Evolutionary conservation across 2,329 filamentous ascomycete genomes (phyloP).

Genomic region (Dendrostoma leiphaemia): DNA sequence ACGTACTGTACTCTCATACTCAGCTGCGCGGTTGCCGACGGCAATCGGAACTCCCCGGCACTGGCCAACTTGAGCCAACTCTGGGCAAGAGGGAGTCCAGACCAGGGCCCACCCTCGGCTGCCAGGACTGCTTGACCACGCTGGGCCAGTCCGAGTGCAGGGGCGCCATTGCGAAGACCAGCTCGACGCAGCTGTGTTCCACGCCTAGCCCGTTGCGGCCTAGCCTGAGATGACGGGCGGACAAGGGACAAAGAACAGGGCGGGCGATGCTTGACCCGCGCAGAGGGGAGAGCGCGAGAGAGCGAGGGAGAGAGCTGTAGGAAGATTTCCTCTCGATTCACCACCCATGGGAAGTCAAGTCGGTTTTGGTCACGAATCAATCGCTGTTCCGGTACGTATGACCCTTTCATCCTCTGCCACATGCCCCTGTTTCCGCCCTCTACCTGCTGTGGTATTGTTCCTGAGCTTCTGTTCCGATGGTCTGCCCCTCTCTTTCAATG

Average conservation of each 20-base stretch:
- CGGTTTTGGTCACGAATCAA: slow-evolving; percentile 18
- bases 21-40: not conserved
- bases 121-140: no score
- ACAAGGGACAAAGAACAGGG: slow-evolving; percentile 1
- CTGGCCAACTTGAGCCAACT: no score
- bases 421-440: slow-evolving; percentile 9
- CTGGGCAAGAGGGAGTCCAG: no score
- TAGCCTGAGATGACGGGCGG: not conserved
- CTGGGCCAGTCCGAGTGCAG: no score
- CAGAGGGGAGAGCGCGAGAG: not conserved
- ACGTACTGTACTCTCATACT: no score
- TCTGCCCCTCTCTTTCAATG: slow-evolving; percentile 4
- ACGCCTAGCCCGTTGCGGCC: not conserved
- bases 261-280: not conserved
- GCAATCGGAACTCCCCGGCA: not conserved
- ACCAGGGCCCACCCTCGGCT: no score
- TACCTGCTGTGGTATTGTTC: slow-evolving; percentile 11
- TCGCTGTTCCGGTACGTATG: slow-evolving; percentile 16
- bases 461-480: slow-evolving; percentile 9
- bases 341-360: slow-evolving; percentile 8
- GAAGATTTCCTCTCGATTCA: slow-evolving; percentile 11
- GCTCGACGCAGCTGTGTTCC: not conserved
- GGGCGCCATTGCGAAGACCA: not conserved
- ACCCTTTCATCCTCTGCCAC: slow-evolving; percentile 15
- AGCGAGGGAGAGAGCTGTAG: not conserved